A percentile compares a stretch with the other conserved stretches of the same genome.
Conservation (phyloP, 1,284 basidiomycete species). For the Ceratobasidium sp. region DNA sequence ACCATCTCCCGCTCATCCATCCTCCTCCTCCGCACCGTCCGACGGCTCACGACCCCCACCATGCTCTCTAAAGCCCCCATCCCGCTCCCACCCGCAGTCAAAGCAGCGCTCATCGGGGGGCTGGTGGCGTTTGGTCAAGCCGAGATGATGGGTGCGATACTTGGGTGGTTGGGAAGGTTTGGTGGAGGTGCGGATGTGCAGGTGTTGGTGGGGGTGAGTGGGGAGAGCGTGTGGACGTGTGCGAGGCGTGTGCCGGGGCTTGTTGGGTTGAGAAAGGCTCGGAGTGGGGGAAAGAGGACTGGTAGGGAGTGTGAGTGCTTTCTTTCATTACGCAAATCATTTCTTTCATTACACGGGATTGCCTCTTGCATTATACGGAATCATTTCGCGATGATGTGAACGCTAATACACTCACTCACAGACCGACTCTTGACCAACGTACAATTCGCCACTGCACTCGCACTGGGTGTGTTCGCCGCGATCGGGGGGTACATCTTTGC, state of each 20-base stretch:
- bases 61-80: slow-evolving; percentile 58
- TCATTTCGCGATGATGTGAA: neutral
- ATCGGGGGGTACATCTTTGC: slow-evolving; percentile 86
- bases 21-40: slow-evolving; percentile 58
- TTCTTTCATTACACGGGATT: neutral
- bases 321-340: too few relatives aligned
- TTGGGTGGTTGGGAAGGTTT: slow-evolving; percentile 7
- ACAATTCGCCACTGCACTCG: slow-evolving; percentile 71
- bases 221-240: slow-evolving; percentile 80
- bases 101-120: slow-evolving; percentile 52
- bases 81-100: slow-evolving; percentile 52
- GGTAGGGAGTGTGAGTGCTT: slow-evolving; percentile 19
- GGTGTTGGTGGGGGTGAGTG: slow-evolving; percentile 85
- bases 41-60: slow-evolving; percentile 50
- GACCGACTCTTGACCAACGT: slow-evolving; percentile 70
- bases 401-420: slow-evolving; percentile 36
- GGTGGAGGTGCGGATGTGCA: slow-evolving; percentile 74
- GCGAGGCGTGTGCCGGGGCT: slow-evolving; percentile 72
- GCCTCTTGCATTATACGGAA: slow-evolving; percentile 7
- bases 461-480: slow-evolving; percentile 78
- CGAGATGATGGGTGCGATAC: slow-evolving; percentile 68
- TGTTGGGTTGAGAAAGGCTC: slow-evolving; percentile 56
- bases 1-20: slow-evolving; percentile 67
- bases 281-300: slow-evolving; percentile 50
- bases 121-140: slow-evolving; percentile 53